phyloP scores from a whole-genome alignment of 73 alveolate species.

The Diophrys appendiculata region DNA sequence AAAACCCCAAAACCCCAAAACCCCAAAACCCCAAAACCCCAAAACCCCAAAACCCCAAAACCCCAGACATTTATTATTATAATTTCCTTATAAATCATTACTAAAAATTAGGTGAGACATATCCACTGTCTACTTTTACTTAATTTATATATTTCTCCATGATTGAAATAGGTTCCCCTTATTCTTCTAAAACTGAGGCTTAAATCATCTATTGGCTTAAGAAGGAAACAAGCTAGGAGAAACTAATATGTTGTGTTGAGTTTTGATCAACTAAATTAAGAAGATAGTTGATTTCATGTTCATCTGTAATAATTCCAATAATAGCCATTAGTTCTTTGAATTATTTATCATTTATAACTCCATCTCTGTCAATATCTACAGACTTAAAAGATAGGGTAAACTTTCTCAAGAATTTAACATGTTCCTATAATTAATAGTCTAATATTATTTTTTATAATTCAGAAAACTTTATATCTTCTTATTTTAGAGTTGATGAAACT shows the following conservation, averaged over 20 bases:
- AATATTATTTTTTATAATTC: conserved; percentile 62
- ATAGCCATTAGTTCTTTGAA: conserved; percentile 57
- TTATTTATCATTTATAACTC: conserved; percentile 72
- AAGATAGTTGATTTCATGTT: conserved; percentile 60
- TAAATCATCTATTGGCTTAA: too few relatives aligned
- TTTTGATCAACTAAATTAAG: conserved; percentile 81
- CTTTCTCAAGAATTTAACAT: conserved; percentile 60
- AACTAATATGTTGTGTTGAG: conserved; percentile 81
- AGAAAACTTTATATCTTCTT: conserved; percentile 12
- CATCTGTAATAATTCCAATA: conserved; percentile 39
- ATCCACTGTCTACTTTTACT: too few relatives aligned
- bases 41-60: too few relatives aligned
- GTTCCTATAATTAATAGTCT: conserved; percentile 63
- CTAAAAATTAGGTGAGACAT: too few relatives aligned
- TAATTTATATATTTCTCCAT: background rate
- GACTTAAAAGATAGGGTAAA: conserved; percentile 46
- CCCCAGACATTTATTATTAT: too few relatives aligned
- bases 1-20: too few relatives aligned
- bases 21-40: too few relatives aligned
- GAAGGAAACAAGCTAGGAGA: conserved; percentile 37
- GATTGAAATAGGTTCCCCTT: background rate
- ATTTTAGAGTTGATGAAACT: conserved; percentile 6
- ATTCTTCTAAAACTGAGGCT: too few relatives aligned
- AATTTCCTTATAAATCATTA: too few relatives aligned
- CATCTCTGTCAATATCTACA: conserved; percentile 67